Evolutionary conservation across 148 eudicot genomes (phyloP).

Genomic region (Amaranthus cruentus): DNA sequence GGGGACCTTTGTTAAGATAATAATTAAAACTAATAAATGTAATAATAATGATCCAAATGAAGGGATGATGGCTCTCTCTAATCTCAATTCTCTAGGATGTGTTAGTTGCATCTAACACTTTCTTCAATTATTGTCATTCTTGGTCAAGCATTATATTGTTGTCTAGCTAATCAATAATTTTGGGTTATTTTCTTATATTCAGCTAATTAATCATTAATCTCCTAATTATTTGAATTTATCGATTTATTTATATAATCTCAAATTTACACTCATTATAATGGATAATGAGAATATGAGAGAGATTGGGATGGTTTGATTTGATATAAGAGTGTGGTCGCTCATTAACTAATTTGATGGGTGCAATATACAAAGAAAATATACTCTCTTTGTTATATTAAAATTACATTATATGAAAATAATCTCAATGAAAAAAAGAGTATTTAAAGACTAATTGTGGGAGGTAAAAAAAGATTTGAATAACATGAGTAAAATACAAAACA

Average conservation of each 20-base stretch:
- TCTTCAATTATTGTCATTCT: slow-evolving; percentile 1
- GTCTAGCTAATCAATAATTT: neutral
- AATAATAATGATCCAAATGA: neutral
- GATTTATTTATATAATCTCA: neutral
- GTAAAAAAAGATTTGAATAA: too few relatives aligned
- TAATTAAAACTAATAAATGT: neutral
- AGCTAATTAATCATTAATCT: neutral
- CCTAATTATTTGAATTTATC: neutral
- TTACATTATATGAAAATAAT: too few relatives aligned
- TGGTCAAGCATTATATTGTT: neutral
- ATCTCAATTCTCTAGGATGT: neutral
- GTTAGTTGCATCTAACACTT: slow-evolving; percentile 10
- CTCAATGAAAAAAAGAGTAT: too few relatives aligned
- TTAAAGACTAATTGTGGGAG: too few relatives aligned
- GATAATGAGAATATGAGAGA: neutral
- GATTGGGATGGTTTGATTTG: neutral
- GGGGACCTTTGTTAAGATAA: neutral
- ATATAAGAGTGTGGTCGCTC: too few relatives aligned
- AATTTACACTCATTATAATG: neutral
- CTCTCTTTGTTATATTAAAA: too few relatives aligned
- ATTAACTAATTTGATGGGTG: too few relatives aligned
- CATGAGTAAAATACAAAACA: too few relatives aligned
- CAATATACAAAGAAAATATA: too few relatives aligned
- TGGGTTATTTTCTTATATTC: neutral
- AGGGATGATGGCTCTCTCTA: neutral